Conservation (phyloP, 768 basidiomycete genomes). For the Tremella fuciformis region DNA sequence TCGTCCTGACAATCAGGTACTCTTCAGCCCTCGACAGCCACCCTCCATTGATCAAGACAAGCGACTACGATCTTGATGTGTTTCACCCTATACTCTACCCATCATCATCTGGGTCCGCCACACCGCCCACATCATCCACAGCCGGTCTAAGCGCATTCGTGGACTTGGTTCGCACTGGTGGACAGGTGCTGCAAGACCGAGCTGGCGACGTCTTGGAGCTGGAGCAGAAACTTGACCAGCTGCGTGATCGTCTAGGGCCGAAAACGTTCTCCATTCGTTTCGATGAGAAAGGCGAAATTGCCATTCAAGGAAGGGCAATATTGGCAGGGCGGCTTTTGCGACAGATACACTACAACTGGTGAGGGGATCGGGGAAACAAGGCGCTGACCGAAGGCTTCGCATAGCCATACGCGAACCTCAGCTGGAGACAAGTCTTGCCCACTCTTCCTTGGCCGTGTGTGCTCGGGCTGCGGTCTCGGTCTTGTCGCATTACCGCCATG, state of each 20-base stretch:
- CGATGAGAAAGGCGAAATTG: slow-evolving; percentile 3
- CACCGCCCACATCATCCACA: slow-evolving; percentile 10
- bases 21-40: slow-evolving; percentile 22
- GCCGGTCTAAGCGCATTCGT: slow-evolving; percentile 20
- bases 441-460: slow-evolving; percentile 22
- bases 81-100: slow-evolving; percentile 16
- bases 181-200: slow-evolving; percentile 10
- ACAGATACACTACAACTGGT: slow-evolving; percentile 31
- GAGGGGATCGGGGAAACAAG: not conserved
- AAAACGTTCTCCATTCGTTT: slow-evolving; percentile 13
- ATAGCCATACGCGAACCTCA: slow-evolving; percentile 21
- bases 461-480: slow-evolving; percentile 17
- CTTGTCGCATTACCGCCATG: slow-evolving; percentile 11
- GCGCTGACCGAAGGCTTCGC: slow-evolving; percentile 11
- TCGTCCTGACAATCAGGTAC: slow-evolving; percentile 11
- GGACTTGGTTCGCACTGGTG: slow-evolving; percentile 20
- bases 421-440: slow-evolving; percentile 15
- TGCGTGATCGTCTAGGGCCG: slow-evolving; percentile 14
- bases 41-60: slow-evolving; percentile 24
- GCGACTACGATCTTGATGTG: slow-evolving; percentile 18
- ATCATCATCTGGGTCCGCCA: slow-evolving; percentile 9
- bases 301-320: slow-evolving; percentile 1
- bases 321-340: slow-evolving; percentile 16
- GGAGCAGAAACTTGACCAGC: slow-evolving; percentile 16
- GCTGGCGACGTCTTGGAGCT: slow-evolving; percentile 10